Evolutionary conservation across 805 yeast genomes (phyloP).

Genomic region (Candida michaelii): DNA sequence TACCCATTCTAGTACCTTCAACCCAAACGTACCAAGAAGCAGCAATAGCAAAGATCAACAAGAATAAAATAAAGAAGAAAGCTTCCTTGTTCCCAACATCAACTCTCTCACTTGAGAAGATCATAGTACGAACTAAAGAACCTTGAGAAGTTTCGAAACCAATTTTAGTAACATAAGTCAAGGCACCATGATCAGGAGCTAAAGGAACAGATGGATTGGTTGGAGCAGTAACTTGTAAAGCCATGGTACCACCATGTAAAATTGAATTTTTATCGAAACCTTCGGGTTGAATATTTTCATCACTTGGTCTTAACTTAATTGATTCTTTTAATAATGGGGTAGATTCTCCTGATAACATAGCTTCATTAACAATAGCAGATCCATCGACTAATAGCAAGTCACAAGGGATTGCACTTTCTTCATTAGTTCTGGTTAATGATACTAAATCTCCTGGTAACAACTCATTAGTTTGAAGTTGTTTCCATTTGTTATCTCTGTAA

Average conservation of each 20-base stretch:
- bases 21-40: constrained; percentile 99
- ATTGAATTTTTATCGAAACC: constrained; percentile 87
- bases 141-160: constrained; percentile 99
- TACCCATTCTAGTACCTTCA: constrained; percentile 94
- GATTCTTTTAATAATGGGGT: constrained; percentile 96
- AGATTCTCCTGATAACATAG: constrained; percentile 98
- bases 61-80: constrained; percentile 83
- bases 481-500: constrained; percentile 72
- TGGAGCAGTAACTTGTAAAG: constrained; percentile 83
- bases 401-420: constrained; percentile 92
- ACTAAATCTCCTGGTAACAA: constrained; percentile 91
- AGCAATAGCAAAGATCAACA: constrained; percentile 86
- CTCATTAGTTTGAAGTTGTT: constrained; percentile 63
- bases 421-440: constrained; percentile 82
- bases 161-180: constrained; percentile 86
- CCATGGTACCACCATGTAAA: constrained; percentile 94
- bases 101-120: constrained; percentile 93
- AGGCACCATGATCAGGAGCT: constrained; percentile 90
- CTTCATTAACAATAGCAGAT: constrained; percentile 94
- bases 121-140: constrained; percentile 95
- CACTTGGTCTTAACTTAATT: constrained; percentile 73
- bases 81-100: constrained; percentile 96
- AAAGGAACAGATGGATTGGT: constrained; percentile 48
- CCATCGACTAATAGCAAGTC: constrained; percentile 86
- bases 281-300: constrained; percentile 68